Conservation (phyloP, 2,329 filamentous ascomycete species). For the Colletotrichum gloeosporioides region DNA sequence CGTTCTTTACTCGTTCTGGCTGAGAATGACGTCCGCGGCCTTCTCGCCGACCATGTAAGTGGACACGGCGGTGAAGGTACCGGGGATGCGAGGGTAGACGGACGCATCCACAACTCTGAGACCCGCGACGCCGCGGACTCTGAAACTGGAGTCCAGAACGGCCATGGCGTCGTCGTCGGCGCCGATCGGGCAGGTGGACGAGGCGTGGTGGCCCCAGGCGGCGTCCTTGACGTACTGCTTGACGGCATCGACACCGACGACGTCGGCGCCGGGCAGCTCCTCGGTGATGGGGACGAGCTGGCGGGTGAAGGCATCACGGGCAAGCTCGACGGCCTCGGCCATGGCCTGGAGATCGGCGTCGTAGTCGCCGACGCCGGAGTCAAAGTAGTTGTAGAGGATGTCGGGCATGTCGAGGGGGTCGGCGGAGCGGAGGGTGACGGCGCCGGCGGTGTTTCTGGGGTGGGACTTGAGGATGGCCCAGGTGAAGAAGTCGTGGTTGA, state of each 20-base stretch:
- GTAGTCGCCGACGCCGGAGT: slow-evolving; percentile 51
- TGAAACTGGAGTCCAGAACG: slow-evolving; percentile 54
- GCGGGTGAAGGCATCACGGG: slow-evolving; percentile 46
- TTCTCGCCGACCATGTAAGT: slow-evolving; percentile 38
- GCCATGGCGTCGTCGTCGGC: slow-evolving; percentile 36
- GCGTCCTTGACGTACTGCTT: slow-evolving; percentile 32
- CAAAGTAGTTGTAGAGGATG: slow-evolving; percentile 69
- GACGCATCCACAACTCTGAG: slow-evolving; percentile 52
- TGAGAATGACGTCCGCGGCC: slow-evolving; percentile 34
- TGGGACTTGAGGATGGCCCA: slow-evolving; percentile 66
- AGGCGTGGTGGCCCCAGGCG: slow-evolving; percentile 39
- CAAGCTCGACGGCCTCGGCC: slow-evolving; percentile 59
- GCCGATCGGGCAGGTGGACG: slow-evolving; percentile 37
- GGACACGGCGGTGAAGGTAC: slow-evolving; percentile 36
- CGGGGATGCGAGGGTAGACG: slow-evolving; percentile 43
- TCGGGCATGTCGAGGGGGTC: slow-evolving; percentile 69
- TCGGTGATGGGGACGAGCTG: slow-evolving; percentile 25
- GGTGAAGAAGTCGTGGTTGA: slow-evolving; percentile 43
- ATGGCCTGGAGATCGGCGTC: slow-evolving; percentile 57
- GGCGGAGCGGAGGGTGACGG: slow-evolving; percentile 63
- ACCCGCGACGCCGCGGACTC: slow-evolving; percentile 50
- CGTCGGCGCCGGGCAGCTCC: slow-evolving; percentile 23
- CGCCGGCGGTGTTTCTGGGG: slow-evolving; percentile 66
- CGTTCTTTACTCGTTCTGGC: not conserved
- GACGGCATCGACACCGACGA: slow-evolving; percentile 21